phyloP scores from a whole-genome alignment of 805 yeast genomes.

The Kodamaea leandrae region DNA sequence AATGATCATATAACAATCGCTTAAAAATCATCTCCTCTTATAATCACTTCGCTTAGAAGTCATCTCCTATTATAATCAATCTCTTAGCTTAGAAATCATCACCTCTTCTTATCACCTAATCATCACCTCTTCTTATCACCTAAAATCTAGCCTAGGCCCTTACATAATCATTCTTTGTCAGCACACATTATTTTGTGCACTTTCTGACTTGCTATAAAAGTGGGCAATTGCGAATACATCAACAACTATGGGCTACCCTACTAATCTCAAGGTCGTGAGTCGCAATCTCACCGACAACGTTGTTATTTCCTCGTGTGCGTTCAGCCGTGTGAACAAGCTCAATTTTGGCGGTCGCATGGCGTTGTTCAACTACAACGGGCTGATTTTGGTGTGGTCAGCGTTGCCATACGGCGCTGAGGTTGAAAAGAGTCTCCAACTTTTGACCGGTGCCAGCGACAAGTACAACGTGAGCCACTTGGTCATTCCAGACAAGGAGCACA shows the following conservation, averaged over 20 bases:
- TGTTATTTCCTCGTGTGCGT: conserved; percentile 34
- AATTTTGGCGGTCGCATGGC: conserved; percentile 46
- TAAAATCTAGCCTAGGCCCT: no score
- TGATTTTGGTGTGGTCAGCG: conserved; percentile 53
- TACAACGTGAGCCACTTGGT: conserved; percentile 48
- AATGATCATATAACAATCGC: no score
- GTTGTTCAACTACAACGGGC: conserved; percentile 28
- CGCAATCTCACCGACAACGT: conserved; percentile 33
- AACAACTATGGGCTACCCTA: conserved; percentile 32
- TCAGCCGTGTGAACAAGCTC: conserved; percentile 28
- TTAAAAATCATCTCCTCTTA: no score
- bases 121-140: no score
- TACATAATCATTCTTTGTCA: no score
- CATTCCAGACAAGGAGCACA: conserved; percentile 64
- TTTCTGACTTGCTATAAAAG: no score
- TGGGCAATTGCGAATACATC: no score
- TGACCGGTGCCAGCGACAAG: conserved; percentile 29
- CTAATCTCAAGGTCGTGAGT: conserved; percentile 28
- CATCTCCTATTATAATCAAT: no score
- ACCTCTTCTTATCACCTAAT: no score
- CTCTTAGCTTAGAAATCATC: no score
- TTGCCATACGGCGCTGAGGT: conserved; percentile 53
- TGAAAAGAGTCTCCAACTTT: conserved; percentile 35
- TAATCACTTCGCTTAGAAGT: no score
- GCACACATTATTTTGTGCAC: no score